Base-by-base conservation (phyloP, 164 flowering plant species). In the Stephania japonica region DNA sequence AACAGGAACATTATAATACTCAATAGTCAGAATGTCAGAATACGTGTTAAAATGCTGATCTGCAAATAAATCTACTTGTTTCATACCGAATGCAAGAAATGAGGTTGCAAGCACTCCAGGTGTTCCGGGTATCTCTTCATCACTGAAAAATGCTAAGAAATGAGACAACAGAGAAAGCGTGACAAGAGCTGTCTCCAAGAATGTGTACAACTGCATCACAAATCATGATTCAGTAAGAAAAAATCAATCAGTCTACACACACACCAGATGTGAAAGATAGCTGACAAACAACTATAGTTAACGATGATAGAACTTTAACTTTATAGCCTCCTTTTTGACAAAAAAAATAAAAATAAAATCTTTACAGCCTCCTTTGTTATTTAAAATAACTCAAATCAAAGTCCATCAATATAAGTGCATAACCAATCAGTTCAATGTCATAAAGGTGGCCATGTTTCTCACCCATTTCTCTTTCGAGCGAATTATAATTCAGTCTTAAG, bases 21-120 rank as follows among this genome's bases (percentile, higher is more conserved):
- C 2, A 2, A 32, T 32, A 32, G 38, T 32, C 38, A 32, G 70
- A 47, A n/a, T 65, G 23, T 64, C 6, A 59, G 53, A 24, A n/a
- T 47, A 7, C 13, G 72, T 19, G 23, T 18, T 44, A 5, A 6
- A 63, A 42, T 69, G 42, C 32, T 53, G 64, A 38, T 23, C 24
- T 56, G 62, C 42, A 32, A 50, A 65, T 2, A 63, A 16, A 24
- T 7, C 65, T 69, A 13, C 73, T 42, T 16, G 21, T 24, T 75
- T 69, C 83, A 67, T 86, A 96, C 99, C 98, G 81, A 96, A 96
- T 24, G 97, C 86, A 77, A 96, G 96, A 85, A 96, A 96, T 73
- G 97, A 92, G 13, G 97, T 86, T 50, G 98, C 99, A 78, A 96
- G 93, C 73, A 86, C 86, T 78, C 96, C 89, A 21, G 99, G 97